Percentiles rank a stretch among this genome's conserved stretches.
These are phyloP conservation scores for Paratinospora sagittata DNA, from an alignment of 164 flowering plant genomes.

Conservation along the genomic window DNA sequence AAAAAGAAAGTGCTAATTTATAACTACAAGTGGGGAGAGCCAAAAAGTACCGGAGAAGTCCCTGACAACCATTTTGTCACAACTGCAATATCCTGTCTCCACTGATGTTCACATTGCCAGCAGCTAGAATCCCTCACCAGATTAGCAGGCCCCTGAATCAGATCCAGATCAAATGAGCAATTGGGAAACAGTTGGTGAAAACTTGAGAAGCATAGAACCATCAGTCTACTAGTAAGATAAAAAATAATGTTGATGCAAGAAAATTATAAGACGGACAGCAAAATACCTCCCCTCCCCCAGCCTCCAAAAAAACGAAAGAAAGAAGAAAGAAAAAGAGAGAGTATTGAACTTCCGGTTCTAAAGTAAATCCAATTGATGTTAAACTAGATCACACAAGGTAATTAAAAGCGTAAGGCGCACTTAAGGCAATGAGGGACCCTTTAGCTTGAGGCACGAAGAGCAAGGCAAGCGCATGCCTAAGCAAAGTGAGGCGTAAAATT, in stretches of 20 bases:
- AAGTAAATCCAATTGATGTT: no score
- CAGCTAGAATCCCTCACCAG: constrained; percentile 81
- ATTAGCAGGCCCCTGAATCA: constrained; percentile 71
- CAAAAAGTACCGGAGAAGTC: constrained; percentile 59
- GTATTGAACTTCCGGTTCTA: no score
- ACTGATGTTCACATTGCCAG: constrained; percentile 96
- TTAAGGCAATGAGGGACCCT: no score
- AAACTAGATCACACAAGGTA: not conserved
- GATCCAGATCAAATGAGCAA: constrained; percentile 10
- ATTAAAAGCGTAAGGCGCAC: no score
- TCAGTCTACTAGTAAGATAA: not conserved
- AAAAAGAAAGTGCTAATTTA: not conserved
- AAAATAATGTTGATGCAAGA: not conserved
- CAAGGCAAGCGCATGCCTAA: no score
- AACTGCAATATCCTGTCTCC: constrained; percentile 98
- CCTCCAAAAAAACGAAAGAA: no score
- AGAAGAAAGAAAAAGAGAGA: no score
- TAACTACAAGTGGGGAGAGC: not conserved
- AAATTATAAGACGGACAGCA: not conserved
- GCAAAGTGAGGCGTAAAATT: no score
- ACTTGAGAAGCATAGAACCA: not conserved
- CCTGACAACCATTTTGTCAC: constrained; percentile 97
- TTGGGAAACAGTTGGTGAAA: not conserved
- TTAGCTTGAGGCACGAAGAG: no score
- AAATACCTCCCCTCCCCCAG: no score